Conservation (phyloP, 805 yeast species). For the Wickerhamomyces ciferrii region DNA sequence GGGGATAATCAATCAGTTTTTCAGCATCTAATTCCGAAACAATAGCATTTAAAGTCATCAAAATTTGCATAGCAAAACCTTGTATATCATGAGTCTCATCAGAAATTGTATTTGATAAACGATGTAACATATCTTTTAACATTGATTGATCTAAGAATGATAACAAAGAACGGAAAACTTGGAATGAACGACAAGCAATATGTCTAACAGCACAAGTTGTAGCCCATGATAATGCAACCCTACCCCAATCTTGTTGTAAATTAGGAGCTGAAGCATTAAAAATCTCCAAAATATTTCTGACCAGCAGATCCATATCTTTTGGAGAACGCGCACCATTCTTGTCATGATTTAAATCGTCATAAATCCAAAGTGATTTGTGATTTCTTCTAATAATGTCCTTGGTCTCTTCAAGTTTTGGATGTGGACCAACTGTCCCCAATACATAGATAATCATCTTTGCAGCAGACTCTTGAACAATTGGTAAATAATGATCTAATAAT, state of each 20-base stretch:
- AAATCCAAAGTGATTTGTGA: slow-evolving; percentile 62
- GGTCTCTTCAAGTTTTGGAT: slow-evolving; percentile 49
- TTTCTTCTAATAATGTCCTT: slow-evolving; percentile 52
- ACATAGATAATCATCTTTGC: slow-evolving; percentile 67
- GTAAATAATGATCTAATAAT: slow-evolving; percentile 81
- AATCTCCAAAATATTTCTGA: slow-evolving; percentile 55
- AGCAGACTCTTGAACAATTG: slow-evolving; percentile 81
- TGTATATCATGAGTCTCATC: slow-evolving; percentile 89
- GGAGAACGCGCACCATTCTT: slow-evolving; percentile 82
- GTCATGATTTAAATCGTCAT: slow-evolving; percentile 77
- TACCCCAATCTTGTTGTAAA: slow-evolving; percentile 80
- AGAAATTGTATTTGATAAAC: slow-evolving; percentile 88
- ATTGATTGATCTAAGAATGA: slow-evolving; percentile 78
- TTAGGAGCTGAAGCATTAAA: slow-evolving; percentile 41
- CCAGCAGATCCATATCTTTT: slow-evolving; percentile 71
- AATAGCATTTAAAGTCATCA: slow-evolving; percentile 92
- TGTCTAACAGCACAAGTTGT: slow-evolving; percentile 97
- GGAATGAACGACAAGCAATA: slow-evolving; percentile 94
- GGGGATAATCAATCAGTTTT: slow-evolving; percentile 82
- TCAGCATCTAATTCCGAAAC: slow-evolving; percentile 80
- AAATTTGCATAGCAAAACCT: slow-evolving; percentile 94
- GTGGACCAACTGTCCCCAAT: slow-evolving; percentile 50
- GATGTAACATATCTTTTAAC: slow-evolving; percentile 90
- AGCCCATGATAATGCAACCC: slow-evolving; percentile 85
- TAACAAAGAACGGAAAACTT: slow-evolving; percentile 80